phyloP scores from a whole-genome alignment of 2,329 filamentous ascomycete genomes.

The Tolypocladium sp. region DNA sequence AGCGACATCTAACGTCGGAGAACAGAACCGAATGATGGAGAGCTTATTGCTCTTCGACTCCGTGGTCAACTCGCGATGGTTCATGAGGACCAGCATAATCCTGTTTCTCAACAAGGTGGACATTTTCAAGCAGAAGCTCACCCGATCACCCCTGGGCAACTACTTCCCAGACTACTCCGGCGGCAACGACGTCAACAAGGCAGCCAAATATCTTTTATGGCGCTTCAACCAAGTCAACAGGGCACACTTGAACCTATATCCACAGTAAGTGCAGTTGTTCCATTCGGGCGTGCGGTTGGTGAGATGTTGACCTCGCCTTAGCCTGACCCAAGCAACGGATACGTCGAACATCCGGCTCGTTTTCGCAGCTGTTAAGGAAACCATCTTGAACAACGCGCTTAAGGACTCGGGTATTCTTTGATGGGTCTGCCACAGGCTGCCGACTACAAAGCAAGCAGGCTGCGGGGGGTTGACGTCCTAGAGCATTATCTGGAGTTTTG shows the following conservation, averaged over 20 bases:
- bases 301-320: conserved; percentile 24
- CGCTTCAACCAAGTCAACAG: conserved; percentile 98
- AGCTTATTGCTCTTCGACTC: conserved; percentile 94
- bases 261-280: conserved; percentile 59
- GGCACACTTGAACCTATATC: conserved; percentile 91
- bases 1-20: not conserved
- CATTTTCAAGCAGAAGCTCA: conserved; percentile 91
- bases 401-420: conserved; percentile 95
- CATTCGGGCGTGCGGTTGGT: not conserved
- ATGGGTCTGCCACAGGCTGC: conserved; percentile 19
- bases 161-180: conserved; percentile 98
- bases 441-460: conserved; percentile 7
- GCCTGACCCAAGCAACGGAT: conserved; percentile 95
- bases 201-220: conserved; percentile 96
- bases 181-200: conserved; percentile 94
- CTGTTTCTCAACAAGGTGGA: conserved; percentile 98
- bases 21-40: conserved; percentile 98
- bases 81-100: conserved; percentile 98
- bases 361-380: conserved; percentile 97
- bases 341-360: conserved; percentile 97
- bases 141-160: conserved; percentile 78
- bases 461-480: conserved; percentile 10
- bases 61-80: conserved; percentile 97
- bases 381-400: conserved; percentile 93
- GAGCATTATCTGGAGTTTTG: conserved; percentile 10